phyloP scores from a whole-genome alignment of 2,329 filamentous ascomycete genomes.

The Fusarium burgessii region DNA sequence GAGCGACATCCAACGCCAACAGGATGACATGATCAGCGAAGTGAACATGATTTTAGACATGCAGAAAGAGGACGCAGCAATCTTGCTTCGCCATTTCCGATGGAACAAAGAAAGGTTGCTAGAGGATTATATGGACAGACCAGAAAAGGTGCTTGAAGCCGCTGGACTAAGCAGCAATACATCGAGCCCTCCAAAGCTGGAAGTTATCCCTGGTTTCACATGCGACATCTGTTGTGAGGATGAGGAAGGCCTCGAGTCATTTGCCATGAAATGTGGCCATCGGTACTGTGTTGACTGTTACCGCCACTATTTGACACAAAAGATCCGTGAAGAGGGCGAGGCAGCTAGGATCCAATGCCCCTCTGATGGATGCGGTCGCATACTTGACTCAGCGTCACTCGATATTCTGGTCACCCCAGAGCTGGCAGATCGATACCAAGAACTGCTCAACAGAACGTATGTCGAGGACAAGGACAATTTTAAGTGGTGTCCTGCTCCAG shows the following conservation, averaged over 20 bases:
- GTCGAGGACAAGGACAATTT: slow-evolving; percentile 96
- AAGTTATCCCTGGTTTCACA: slow-evolving; percentile 79
- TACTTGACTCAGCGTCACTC: slow-evolving; percentile 90
- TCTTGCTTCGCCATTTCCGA: slow-evolving; percentile 86
- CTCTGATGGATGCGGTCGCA: slow-evolving; percentile 84
- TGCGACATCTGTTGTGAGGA: slow-evolving; percentile 99
- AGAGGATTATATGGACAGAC: slow-evolving; percentile 94
- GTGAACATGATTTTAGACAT: slow-evolving; percentile 93
- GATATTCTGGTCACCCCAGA: slow-evolving; percentile 76
- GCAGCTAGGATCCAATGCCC: slow-evolving; percentile 95
- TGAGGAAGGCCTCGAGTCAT: slow-evolving; percentile 78
- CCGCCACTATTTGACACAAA: slow-evolving; percentile 88
- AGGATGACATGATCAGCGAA: slow-evolving; percentile 87
- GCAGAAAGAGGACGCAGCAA: slow-evolving; percentile 88
- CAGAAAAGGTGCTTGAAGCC: slow-evolving; percentile 81
- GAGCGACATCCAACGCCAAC: slow-evolving; percentile 83
- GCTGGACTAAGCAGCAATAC: slow-evolving; percentile 81
- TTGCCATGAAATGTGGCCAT: slow-evolving; percentile 95
- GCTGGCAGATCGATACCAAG: slow-evolving; percentile 76
- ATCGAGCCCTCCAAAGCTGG: slow-evolving; percentile 73
- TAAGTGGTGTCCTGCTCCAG: slow-evolving; percentile 98
- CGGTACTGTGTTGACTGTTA: slow-evolving; percentile 95
- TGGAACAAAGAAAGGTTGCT: slow-evolving; percentile 98
- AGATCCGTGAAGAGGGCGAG: slow-evolving; percentile 95
- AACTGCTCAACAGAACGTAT: slow-evolving; percentile 90